Base-by-base conservation (phyloP, 1,139 yeast species). In the Debaryomycetaceae sp. region DNA sequence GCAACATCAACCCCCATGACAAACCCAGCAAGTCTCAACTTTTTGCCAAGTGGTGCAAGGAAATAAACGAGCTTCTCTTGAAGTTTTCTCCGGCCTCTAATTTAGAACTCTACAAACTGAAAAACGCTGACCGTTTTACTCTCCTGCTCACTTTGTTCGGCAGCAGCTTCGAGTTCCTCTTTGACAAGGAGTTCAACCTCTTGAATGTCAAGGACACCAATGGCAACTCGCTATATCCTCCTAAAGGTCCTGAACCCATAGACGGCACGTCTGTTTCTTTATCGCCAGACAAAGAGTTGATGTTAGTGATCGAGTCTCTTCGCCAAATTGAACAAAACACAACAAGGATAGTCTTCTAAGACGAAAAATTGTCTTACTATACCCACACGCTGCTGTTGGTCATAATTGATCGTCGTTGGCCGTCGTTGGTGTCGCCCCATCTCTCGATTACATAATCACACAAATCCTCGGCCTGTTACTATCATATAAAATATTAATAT, bases 21-120 rank as follows among this genome's bases (percentile, higher is more conserved):
- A 34, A 18, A 15, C 38, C 41, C 8, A 35, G 26, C 17, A 32
- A 28, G 9, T 45, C 37, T 37, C 59, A 61, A 22, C 40, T 46
- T 26, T 52, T 45, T 33, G 68, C 66, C 17, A 58, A 59, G 39
- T 64, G 68, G 70, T 51, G 62, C 30, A 54, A 56, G 35, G 61
- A 59, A 31, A 53, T 62, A 53, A 63, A 56, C 36, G 59, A 55
- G 14, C 48, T 65, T 4, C 44, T 66, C 37, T 39, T 51, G 17
- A 46, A 46, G 14, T 56, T 61, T 40, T 45, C 55, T 3, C 39
- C 42, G 11, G 33, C 54, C 16, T 40, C 40, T 17, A 42, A 48
- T 13, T 11, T 22, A 3, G 26, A 22, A 11, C 26, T 22, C 7
- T 22, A 22, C 26, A 22, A 22, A 22, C 7, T 11, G 7, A 22